phyloP scores from a whole-genome alignment of 176 grass and related monocot genomes.

The Aegilops bicornis region DNA sequence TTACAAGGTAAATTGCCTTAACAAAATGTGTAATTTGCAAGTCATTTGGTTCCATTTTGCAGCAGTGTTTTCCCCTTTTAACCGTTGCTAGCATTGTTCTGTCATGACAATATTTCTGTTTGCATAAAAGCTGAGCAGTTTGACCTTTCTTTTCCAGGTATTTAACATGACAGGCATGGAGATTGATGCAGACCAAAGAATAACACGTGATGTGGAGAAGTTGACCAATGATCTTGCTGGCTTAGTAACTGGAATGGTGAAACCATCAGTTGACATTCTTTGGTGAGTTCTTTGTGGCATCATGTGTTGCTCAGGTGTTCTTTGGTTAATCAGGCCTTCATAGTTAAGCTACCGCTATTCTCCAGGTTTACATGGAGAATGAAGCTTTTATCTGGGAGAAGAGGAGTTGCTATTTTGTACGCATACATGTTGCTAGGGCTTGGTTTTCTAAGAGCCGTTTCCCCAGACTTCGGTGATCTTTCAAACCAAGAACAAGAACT shows the following conservation, averaged over 20 bases:
- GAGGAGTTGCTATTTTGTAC: conserved; percentile 93
- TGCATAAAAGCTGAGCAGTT: not conserved
- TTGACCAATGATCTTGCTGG: conserved; percentile 89
- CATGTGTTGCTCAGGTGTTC: not conserved
- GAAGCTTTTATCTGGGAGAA: conserved; percentile 90
- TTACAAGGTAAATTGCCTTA: conserved; percentile 57
- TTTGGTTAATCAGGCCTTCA: conserved; percentile 19
- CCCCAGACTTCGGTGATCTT: conserved; percentile 93
- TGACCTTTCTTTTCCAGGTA: conserved; percentile 36
- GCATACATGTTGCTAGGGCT: conserved; percentile 94
- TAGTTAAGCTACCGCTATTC: conserved; percentile 30
- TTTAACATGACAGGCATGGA: conserved; percentile 73
- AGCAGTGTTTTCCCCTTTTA: not conserved
- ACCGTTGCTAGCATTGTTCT: not conserved
- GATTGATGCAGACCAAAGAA: conserved; percentile 97
- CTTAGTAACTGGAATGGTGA: conserved; percentile 95
- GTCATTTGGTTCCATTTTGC: conserved; percentile 1
- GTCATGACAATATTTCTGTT: not conserved
- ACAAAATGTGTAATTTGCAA: not conserved
- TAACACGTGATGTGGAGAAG: conserved; percentile 96
- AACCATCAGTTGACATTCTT: conserved; percentile 95
- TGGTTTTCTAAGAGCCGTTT: conserved; percentile 87
- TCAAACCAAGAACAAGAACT: conserved; percentile 90
- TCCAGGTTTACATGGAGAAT: conserved; percentile 99
- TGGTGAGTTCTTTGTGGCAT: conserved; percentile 54